Conservation (phyloP, 2,329 filamentous ascomycete species). For the Tolypocladium inflatum region DNA sequence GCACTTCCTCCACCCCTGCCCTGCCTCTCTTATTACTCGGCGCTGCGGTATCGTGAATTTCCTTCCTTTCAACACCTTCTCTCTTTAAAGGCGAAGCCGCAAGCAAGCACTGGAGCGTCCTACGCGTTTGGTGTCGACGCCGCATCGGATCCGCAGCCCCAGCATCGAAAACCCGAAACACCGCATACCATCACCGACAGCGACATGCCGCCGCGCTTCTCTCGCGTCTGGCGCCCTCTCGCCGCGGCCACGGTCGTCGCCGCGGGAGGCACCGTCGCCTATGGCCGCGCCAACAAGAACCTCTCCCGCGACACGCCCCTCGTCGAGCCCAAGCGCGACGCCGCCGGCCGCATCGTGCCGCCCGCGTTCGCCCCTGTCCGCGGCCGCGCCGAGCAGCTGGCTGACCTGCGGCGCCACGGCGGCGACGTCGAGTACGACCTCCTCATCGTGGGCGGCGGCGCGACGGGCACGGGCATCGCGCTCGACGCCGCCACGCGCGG, state of each 20-base stretch:
- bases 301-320: constrained; percentile 21
- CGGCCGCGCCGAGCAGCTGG: constrained; percentile 27
- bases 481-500: constrained; percentile 73
- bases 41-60: not conserved
- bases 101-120: not conserved
- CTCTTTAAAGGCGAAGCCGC: not conserved
- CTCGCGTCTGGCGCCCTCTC: constrained; percentile 23
- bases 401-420: constrained; percentile 25
- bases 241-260: constrained; percentile 19
- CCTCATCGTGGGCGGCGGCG: constrained; percentile 69
- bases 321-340: constrained; percentile 24
- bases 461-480: constrained; percentile 71
- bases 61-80: not conserved
- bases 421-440: constrained; percentile 53
- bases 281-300: constrained; percentile 17
- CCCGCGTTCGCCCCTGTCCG: constrained; percentile 25
- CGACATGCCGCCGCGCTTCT: constrained; percentile 24
- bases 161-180: not conserved
- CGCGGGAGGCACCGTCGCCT: constrained; percentile 19
- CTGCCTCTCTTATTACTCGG: not conserved
- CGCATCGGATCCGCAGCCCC: too few relatives aligned
- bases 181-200: not conserved
- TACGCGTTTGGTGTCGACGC: not conserved
- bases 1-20: not conserved
- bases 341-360: constrained; percentile 24